phyloP scores from a whole-genome alignment of 768 basidiomycete species.

The Agaricus sinodeliciosus region DNA sequence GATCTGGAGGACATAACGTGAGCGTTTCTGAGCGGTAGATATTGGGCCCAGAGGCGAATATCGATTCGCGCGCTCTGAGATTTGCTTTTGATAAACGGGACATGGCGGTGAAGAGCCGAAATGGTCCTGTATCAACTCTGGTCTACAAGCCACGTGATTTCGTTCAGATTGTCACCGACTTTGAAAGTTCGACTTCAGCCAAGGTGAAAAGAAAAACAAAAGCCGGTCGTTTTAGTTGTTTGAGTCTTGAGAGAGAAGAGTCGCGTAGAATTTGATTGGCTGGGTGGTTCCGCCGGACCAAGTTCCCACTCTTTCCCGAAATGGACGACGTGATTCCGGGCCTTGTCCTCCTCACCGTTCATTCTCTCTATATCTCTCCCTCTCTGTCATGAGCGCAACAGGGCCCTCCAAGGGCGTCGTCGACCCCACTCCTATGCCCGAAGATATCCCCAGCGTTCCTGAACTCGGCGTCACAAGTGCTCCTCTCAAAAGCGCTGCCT shows the following conservation, averaged over 20 bases:
- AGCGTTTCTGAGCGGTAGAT: conserved; percentile 58
- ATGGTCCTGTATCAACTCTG: no score
- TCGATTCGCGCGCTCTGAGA: conserved; percentile 58
- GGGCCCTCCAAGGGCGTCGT: conserved; percentile 44
- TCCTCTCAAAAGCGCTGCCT: conserved; percentile 92
- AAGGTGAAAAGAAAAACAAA: no score
- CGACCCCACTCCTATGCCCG: conserved; percentile 62
- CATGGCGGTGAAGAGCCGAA: conserved; percentile 32
- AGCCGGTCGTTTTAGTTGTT: no score
- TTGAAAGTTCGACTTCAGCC: no score
- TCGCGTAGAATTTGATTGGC: conserved; percentile 5
- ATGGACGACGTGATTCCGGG: conserved; percentile 10
- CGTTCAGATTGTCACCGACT: no score
- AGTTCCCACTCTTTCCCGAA: conserved; percentile 10
- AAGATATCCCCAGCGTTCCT: conserved; percentile 63
- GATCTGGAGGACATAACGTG: conserved; percentile 61
- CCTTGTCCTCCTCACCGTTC: conserved; percentile 3
- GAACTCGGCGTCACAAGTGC: conserved; percentile 90
- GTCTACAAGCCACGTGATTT: no score
- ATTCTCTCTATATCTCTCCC: neutral
- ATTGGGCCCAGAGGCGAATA: conserved; percentile 64
- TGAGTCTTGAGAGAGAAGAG: no score
- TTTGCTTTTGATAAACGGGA: conserved; percentile 46
- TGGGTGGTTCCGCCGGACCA: conserved; percentile 1
- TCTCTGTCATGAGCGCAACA: conserved; percentile 41